phyloP scores from a whole-genome alignment of 2,329 filamentous ascomycete species.

The Fusarium mangiferae region DNA sequence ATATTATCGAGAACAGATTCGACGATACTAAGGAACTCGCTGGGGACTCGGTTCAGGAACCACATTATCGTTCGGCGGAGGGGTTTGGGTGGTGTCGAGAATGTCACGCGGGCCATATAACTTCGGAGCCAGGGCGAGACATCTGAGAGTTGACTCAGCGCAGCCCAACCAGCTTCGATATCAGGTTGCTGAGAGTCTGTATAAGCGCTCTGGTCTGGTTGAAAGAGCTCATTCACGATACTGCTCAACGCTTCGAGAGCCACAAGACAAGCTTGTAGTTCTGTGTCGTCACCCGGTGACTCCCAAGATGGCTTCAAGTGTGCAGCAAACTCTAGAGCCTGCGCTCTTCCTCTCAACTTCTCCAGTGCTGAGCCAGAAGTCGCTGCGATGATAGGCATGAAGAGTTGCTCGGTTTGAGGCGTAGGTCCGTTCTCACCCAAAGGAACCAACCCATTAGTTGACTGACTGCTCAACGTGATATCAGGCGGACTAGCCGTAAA shows the following conservation, averaged over 20 bases:
- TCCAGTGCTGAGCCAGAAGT: slow-evolving; percentile 21
- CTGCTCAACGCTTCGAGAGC: slow-evolving; percentile 12
- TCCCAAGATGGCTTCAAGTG: not conserved
- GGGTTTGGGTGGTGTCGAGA: slow-evolving; percentile 41
- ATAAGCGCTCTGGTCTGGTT: not conserved
- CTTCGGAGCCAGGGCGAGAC: slow-evolving; percentile 31
- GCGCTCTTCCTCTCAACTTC: not conserved
- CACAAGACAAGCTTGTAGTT: slow-evolving; percentile 17
- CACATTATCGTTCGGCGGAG: slow-evolving; percentile 52
- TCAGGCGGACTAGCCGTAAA: not conserved
- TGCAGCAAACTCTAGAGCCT: not conserved
- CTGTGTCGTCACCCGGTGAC: not conserved
- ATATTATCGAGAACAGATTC: slow-evolving; percentile 46
- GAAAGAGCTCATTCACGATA: slow-evolving; percentile 26
- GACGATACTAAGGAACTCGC: slow-evolving; percentile 48
- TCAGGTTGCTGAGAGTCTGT: not conserved
- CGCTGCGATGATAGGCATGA: slow-evolving; percentile 28
- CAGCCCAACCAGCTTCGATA: not conserved
- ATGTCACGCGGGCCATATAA: slow-evolving; percentile 42
- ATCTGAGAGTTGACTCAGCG: slow-evolving; percentile 1
- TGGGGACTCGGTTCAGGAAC: slow-evolving; percentile 53
- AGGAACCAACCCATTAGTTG: not conserved
- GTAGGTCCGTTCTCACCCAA: slow-evolving; percentile 21
- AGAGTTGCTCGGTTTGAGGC: not conserved
- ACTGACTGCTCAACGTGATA: not conserved